Base-by-base conservation (phyloP, 768 basidiomycete species). In the Hysterangium stoloniferum region DNA sequence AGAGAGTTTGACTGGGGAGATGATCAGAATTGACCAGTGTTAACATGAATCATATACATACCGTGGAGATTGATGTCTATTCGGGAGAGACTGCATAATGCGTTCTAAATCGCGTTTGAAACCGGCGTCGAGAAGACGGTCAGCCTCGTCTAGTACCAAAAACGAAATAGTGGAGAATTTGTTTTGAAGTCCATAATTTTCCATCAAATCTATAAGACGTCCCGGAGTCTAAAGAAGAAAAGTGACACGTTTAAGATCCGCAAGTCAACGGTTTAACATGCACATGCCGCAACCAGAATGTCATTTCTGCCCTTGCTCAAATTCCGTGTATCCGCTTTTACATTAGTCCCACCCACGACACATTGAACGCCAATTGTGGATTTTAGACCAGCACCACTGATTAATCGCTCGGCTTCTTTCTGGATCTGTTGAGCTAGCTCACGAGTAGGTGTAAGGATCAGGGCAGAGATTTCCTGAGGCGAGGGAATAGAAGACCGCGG, bases 301-400 rank as follows among this genome's bases (percentile, higher is more conserved):
- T 47, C 48, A 20, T 17, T 53, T 63, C 11, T 67, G 69, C 65
- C 3, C 27, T 33, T 12, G 2, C 17, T 17, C 12, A 45, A n/a
- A 6, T 31, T 7, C 63, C 49, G 46, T 55, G 58, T n/a, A 11
- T 45, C 44, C 9, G 22, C 12, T n/a, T 45, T 45, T 11, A 45
- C 44, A 28, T 75, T 79, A 8, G 74, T 77, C 2, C 80, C 80
- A 12, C 80, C 80, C 7, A 82, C 79, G 19, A 74, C 74, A 29
- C 68, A 64, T 41, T 71, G 68, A 2, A 75, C 74, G n/a, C 61
- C 64, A 52, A 72, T 71, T 15, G 57, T 62, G 48, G 72, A 73
- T 27, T 69, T 29, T 19, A 45, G 28, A 12, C 28, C 44, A 7
- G 28, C 29, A 11, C 44, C 66, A 32, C 51, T 52, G 17, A 79